Base-by-base conservation (phyloP, 148 eudicot genomes). In the Rhododendron simsii region DNA sequence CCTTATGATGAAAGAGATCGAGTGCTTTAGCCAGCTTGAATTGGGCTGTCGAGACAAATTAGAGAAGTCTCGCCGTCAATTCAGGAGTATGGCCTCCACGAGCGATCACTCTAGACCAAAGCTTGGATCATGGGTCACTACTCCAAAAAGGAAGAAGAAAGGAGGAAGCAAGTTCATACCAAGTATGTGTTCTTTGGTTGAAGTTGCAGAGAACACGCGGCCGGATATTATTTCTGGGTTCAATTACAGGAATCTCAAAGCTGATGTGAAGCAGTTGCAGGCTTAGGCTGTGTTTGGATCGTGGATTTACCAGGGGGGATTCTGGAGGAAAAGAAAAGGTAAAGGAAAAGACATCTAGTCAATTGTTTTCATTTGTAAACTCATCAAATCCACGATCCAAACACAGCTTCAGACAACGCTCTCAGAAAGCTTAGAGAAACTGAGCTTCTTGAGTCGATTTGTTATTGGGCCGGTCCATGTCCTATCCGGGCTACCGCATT, bases 371-470 rank as follows among this genome's bases (percentile, higher is more conserved):
- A 26, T n/a, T 67, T n/a, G 61, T 61, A 21, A 61, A 61, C 33
- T 63, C 28, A 67, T 3, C 16, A 69, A 69, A 69, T 69, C 75
- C 75, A 69, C 2, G 20, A 69, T 69, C 75, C 75, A 69, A 69
- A 69, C 14, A 69, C 16, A 69, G 75, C 16, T 37, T 69, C 15
- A 74, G 78, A 74, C 78, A 26, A 90, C 80, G 89, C 91, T 92
- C 45, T 93, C 93, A 7, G 96, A 95, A 41, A 94, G 89, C 86
- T 96, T 94, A 26, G 98, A 93, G 91, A 93, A 96, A 33, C 92
- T 77, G n/a, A 92, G 95, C 90, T 93, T 94, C 89, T 92, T 95
- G 74, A 94, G 87, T 71, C 92, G 89, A 84, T 85, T 91, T 80
- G 93, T 85, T 84, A 93, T 85, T 7, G 90, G 91, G 75, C 55